Conservation (phyloP, 176 grass and related monocot genomes). For the Bromus sterilis region DNA sequence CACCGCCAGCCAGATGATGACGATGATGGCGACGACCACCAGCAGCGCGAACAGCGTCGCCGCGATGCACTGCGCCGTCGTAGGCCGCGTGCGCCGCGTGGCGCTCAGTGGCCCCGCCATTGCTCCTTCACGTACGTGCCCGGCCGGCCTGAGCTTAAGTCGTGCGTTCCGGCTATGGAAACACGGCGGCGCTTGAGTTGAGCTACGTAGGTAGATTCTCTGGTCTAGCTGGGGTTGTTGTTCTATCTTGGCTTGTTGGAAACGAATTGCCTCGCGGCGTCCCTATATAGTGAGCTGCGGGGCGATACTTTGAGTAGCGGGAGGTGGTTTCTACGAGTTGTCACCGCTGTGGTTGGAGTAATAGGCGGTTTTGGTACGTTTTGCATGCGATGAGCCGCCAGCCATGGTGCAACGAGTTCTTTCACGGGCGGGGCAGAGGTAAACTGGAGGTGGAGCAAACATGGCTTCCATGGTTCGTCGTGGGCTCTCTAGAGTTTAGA, state of each 20-base stretch:
- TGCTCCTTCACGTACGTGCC: not conserved
- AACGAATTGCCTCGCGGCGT: not conserved
- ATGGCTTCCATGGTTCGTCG: conserved; percentile 3
- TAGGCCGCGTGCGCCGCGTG: conserved; percentile 10
- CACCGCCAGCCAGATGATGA: conserved; percentile 29
- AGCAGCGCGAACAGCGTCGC: conserved; percentile 25
- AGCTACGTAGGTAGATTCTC: not conserved
- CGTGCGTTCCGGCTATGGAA: too few relatives aligned
- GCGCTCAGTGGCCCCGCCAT: conserved; percentile 30
- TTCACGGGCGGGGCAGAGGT: not conserved
- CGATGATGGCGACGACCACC: conserved; percentile 24
- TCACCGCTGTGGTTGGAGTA: conserved; percentile 36
- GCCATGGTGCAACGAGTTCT: not conserved
- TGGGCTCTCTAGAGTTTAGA: not conserved
- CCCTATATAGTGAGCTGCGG: conserved; percentile 24
- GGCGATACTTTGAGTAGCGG: conserved; percentile 53
- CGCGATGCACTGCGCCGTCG: conserved; percentile 22
- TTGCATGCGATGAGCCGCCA: not conserved
- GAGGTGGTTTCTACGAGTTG: conserved; percentile 9
- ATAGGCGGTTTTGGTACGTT: conserved; percentile 3
- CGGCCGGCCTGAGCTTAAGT: not conserved
- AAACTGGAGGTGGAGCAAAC: not conserved
- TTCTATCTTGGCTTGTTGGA: not conserved
- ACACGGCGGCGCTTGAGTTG: too few relatives aligned
- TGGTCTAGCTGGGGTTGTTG: not conserved